These are phyloP conservation scores for Populus simonii DNA, from an alignment of 345 rosid genomes.

Conservation along the genomic window DNA sequence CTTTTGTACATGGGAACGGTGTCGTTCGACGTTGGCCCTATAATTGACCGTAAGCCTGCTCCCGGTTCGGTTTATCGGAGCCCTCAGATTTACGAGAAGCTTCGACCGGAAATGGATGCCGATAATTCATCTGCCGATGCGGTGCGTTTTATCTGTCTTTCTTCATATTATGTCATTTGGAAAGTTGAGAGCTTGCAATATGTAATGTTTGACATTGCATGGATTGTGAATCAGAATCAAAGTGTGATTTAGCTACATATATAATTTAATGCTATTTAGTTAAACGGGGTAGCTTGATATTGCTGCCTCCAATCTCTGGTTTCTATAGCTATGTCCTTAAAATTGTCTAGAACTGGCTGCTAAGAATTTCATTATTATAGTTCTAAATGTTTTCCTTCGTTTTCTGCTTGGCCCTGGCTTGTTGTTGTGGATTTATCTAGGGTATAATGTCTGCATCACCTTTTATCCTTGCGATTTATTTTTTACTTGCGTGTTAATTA, in stretches of 20 bases:
- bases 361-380: not conserved
- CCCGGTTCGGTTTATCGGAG: conserved; percentile 90
- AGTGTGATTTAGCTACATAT: not conserved
- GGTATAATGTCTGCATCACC: not conserved
- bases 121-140: conserved; percentile 93
- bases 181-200: conserved; percentile 18
- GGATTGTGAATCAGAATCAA: not conserved
- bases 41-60: conserved; percentile 55
- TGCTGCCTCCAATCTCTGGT: not conserved
- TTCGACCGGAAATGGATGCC: conserved; percentile 79
- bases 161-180: not conserved
- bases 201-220: not conserved
- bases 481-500: not conserved
- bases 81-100: conserved; percentile 84
- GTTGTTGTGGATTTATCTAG: not conserved
- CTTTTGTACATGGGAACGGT: conserved; percentile 90
- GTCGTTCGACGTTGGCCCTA: conserved; percentile 77
- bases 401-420: not conserved
- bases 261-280: not conserved
- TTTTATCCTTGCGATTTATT: conserved; percentile 2
- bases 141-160: conserved; percentile 38
- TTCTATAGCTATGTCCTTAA: not conserved
- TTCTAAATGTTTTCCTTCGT: not conserved
- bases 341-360: not conserved
- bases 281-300: not conserved